A percentile compares a stretch with the other conserved stretches of the same genome.
Evolutionary conservation across 331 rosid genomes (phyloP).

Genomic region (Pyrus hybrid): DNA sequence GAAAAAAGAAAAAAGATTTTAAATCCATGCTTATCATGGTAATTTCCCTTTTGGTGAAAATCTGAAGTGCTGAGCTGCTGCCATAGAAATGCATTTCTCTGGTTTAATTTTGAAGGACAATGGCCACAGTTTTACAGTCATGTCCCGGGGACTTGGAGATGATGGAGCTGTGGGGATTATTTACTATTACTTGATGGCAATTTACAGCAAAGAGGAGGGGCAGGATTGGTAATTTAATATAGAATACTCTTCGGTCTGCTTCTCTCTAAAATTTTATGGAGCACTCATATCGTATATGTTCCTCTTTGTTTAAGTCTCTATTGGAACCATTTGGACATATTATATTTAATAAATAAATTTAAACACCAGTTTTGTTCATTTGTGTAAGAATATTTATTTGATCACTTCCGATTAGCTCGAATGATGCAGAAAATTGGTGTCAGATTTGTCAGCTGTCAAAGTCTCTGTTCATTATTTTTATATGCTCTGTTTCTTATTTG

Average conservation of each 20-base stretch:
- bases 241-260: constrained; percentile 6
- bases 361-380: constrained; percentile 42
- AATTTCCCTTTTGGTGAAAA: constrained; percentile 24
- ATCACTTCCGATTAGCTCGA: constrained; percentile 15
- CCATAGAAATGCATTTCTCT: background rate
- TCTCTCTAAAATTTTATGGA: constrained; percentile 15
- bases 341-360: constrained; percentile 60
- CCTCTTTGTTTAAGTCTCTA: constrained; percentile 33
- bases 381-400: background rate
- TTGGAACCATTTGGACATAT: constrained; percentile 57
- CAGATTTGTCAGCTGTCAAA: background rate
- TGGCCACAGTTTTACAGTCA: no score
- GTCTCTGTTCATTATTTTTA: background rate
- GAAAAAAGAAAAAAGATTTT: no score
- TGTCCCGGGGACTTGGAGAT: no score
- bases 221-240: constrained; percentile 40
- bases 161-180: background rate
- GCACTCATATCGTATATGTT: constrained; percentile 25
- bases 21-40: constrained; percentile 19
- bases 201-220: constrained; percentile 29
- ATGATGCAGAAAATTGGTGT: background rate
- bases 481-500: background rate
- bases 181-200: constrained; percentile 8
- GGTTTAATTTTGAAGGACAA: no score
- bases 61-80: constrained; percentile 17